Conservation (phyloP, 2,329 filamentous ascomycete genomes). For the Biscogniauxia marginata region DNA sequence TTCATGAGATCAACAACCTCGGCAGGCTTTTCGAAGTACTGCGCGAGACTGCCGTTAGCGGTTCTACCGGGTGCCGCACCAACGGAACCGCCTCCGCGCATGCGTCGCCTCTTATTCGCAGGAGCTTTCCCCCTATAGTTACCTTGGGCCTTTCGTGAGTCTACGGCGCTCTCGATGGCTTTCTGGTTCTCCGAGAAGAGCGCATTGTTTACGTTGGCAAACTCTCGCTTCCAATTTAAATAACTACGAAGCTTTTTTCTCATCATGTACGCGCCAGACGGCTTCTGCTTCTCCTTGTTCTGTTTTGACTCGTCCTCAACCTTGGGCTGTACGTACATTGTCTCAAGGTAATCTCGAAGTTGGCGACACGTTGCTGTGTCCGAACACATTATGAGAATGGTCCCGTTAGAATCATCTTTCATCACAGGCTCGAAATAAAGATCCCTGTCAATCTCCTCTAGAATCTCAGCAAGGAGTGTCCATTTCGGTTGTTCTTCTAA, state of each 20-base stretch:
- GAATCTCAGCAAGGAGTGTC: slow-evolving; percentile 80
- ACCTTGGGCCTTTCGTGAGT: slow-evolving; percentile 48
- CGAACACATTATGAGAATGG: slow-evolving; percentile 92
- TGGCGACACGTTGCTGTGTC: slow-evolving; percentile 85
- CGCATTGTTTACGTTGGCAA: slow-evolving; percentile 77
- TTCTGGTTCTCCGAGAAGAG: slow-evolving; percentile 80
- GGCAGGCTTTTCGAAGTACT: slow-evolving; percentile 77
- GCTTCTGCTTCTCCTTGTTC: slow-evolving; percentile 52
- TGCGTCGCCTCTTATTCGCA: slow-evolving; percentile 79
- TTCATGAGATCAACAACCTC: slow-evolving; percentile 82
- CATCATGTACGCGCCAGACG: slow-evolving; percentile 87
- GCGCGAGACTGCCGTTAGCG: slow-evolving; percentile 71
- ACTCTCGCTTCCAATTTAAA: slow-evolving; percentile 85
- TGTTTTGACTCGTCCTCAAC: slow-evolving; percentile 39
- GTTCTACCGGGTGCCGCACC: slow-evolving; percentile 60
- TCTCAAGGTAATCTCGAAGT: slow-evolving; percentile 85
- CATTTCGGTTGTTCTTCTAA: slow-evolving; percentile 96
- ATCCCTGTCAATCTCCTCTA: slow-evolving; percentile 91
- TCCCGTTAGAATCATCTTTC: slow-evolving; percentile 85
- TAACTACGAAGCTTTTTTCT: slow-evolving; percentile 82
- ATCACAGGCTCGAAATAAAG: slow-evolving; percentile 76
- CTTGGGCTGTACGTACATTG: slow-evolving; percentile 73
- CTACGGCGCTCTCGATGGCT: slow-evolving; percentile 65
- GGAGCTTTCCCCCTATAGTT: slow-evolving; percentile 63
- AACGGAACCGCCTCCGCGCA: slow-evolving; percentile 72